phyloP scores from a whole-genome alignment of 177 flowering plant genomes.

The Vitis hybrid region DNA sequence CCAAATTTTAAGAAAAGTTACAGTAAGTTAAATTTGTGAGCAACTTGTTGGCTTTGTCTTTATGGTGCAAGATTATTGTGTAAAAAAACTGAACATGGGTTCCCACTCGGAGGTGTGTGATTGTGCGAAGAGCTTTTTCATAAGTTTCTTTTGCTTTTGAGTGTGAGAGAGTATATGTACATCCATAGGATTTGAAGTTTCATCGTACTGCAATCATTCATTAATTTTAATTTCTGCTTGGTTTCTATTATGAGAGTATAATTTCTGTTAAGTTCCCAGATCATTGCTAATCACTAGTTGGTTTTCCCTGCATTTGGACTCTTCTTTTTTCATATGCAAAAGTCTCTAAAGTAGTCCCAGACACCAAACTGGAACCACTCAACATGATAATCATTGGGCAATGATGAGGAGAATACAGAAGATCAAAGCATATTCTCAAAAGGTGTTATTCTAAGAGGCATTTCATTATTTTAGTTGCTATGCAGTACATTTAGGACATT shows the following conservation, averaged over 20 bases:
- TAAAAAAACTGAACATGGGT: slow-evolving; percentile 4
- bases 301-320: too few species aligned
- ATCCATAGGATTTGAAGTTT: slow-evolving; percentile 18
- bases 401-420: too few species aligned
- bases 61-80: slow-evolving; percentile 11
- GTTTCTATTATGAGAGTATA: not conserved
- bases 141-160: not conserved
- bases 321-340: too few species aligned
- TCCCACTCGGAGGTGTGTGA: slow-evolving; percentile 3
- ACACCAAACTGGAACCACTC: too few species aligned
- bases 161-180: slow-evolving; percentile 27
- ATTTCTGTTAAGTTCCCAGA: slow-evolving; percentile 9
- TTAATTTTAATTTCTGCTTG: slow-evolving; percentile 16
- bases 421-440: too few species aligned
- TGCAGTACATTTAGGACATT: too few species aligned
- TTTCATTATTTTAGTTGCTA: too few species aligned
- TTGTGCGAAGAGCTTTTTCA: slow-evolving; percentile 3
- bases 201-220: not conserved
- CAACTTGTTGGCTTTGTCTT: not conserved
- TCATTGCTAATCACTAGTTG: too few species aligned
- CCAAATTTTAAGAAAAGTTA: not conserved
- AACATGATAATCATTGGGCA: too few species aligned
- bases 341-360: too few species aligned
- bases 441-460: too few species aligned
- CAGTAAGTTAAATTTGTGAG: not conserved